phyloP scores from a whole-genome alignment of 768 basidiomycete genomes.

The Termitomyces sp. region DNA sequence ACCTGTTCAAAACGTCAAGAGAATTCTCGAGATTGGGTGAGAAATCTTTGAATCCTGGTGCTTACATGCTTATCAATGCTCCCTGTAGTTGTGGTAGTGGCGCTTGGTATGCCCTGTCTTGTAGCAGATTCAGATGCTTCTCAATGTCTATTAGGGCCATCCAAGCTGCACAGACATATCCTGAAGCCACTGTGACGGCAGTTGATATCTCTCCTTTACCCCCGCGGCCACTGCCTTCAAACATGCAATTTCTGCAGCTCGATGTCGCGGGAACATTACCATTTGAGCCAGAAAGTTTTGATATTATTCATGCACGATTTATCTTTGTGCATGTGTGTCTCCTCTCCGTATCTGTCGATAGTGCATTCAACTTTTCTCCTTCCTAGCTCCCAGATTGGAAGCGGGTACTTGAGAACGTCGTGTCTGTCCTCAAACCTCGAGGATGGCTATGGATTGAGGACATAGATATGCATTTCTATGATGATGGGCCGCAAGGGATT shows the following conservation, averaged over 20 bases:
- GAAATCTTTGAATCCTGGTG: background rate
- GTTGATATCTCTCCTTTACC: constrained; percentile 6
- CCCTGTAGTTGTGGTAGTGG: background rate
- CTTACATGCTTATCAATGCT: background rate
- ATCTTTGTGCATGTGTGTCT: background rate
- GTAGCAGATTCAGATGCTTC: background rate
- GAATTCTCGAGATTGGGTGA: constrained; percentile 6
- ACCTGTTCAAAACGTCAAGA: background rate
- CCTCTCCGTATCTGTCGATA: background rate
- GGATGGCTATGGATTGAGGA: constrained; percentile 9
- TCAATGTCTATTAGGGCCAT: background rate
- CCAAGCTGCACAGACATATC: constrained; percentile 4
- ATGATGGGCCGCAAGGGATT: background rate
- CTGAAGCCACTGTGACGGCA: constrained; percentile 4
- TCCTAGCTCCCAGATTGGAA: background rate
- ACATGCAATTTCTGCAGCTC: constrained; percentile 1
- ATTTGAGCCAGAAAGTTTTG: background rate
- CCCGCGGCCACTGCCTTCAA: background rate
- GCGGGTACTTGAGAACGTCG: background rate
- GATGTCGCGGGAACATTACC: background rate
- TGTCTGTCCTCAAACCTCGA: constrained; percentile 1
- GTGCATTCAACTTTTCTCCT: background rate
- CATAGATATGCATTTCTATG: background rate
- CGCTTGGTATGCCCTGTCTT: background rate
- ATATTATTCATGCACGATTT: background rate